A percentile compares a stretch with the other conserved stretches of the same genome.
These are phyloP conservation scores for Flaveria linearis DNA, from an alignment of 129 eudicot species.

Conservation along the genomic window DNA sequence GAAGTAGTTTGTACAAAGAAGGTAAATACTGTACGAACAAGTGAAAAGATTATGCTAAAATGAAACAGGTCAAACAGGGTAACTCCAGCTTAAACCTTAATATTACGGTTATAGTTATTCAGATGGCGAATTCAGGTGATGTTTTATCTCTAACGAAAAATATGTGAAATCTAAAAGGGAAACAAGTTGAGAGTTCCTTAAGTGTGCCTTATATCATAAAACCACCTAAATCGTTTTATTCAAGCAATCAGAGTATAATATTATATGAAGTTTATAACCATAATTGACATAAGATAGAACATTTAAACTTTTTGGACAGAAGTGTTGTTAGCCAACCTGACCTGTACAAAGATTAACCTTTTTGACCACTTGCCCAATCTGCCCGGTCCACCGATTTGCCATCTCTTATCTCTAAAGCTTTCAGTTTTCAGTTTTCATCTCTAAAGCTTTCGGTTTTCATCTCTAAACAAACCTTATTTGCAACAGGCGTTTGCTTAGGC, in stretches of 20 bases:
- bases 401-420: not conserved
- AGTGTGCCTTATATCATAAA: not conserved
- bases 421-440: not conserved
- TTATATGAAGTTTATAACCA: not conserved
- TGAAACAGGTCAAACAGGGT: not conserved
- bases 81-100: not conserved
- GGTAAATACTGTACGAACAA: conserved; percentile 12
- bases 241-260: too few species aligned
- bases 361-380: not conserved
- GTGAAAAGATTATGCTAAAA: not conserved
- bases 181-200: not conserved
- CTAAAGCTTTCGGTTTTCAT: not conserved
- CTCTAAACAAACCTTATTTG: not conserved
- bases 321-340: conserved; percentile 3
- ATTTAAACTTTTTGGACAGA: not conserved
- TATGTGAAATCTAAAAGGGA: not conserved
- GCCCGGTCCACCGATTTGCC: not conserved
- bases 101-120: not conserved
- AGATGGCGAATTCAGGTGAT: not conserved
- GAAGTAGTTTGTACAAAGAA: conserved; percentile 16
- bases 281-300: not conserved
- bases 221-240: not conserved
- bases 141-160: not conserved
- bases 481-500: too few species aligned
- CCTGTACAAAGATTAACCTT: not conserved